Evolutionary conservation across 2,329 filamentous ascomycete genomes (phyloP).

Genomic region (Pseudogymnoascus sp.): DNA sequence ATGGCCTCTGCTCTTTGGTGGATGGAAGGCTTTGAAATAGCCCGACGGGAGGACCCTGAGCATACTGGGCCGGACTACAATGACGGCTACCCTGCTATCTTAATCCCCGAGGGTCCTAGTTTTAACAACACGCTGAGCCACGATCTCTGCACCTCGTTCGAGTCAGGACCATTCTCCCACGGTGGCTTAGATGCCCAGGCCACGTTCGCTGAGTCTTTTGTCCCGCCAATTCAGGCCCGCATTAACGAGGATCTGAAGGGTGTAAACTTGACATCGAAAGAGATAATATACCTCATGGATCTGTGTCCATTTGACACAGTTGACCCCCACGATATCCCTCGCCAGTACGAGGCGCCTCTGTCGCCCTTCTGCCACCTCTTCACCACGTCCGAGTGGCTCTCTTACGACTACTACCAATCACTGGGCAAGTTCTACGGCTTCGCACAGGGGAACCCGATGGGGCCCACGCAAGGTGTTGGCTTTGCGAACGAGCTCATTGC

Average conservation of each 20-base stretch:
- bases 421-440: constrained; percentile 82
- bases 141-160: constrained; percentile 62
- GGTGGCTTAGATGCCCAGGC: constrained; percentile 44
- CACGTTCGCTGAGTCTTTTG: constrained; percentile 55
- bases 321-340: constrained; percentile 52
- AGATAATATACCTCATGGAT: constrained; percentile 74
- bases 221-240: constrained; percentile 57
- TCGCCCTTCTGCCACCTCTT: constrained; percentile 75
- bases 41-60: constrained; percentile 33
- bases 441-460: constrained; percentile 67
- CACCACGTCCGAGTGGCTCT: constrained; percentile 60
- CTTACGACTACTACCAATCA: constrained; percentile 74
- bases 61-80: constrained; percentile 35
- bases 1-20: constrained; percentile 69
- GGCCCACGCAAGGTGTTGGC: constrained; percentile 77
- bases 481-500: constrained; percentile 84
- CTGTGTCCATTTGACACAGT: constrained; percentile 80
- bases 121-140: constrained; percentile 80
- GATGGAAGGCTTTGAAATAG: constrained; percentile 60
- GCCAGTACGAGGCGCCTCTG: constrained; percentile 45
- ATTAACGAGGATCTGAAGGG: constrained; percentile 63
- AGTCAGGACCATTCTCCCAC: constrained; percentile 44
- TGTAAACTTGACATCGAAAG: constrained; percentile 51
- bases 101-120: constrained; percentile 57
- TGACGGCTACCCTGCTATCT: constrained; percentile 46